A percentile compares a stretch with the other conserved stretches of the same genome.
phyloP scores from a whole-genome alignment of 805 yeast species.

The Diddensiella santjacobensis region DNA sequence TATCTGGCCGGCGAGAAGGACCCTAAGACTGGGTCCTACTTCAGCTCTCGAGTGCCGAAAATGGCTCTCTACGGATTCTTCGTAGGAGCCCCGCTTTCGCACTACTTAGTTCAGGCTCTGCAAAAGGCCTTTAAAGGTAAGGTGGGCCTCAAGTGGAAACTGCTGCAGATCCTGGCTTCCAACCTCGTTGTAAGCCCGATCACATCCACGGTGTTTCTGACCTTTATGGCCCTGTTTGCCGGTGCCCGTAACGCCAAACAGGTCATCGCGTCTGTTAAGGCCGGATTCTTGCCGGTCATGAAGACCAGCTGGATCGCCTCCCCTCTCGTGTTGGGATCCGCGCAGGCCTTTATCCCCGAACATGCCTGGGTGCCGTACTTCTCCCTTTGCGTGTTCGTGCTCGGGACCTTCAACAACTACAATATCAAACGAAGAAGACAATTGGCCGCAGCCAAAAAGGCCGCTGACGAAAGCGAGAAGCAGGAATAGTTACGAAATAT shows the following conservation, averaged over 20 bases:
- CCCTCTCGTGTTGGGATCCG: constrained; percentile 36
- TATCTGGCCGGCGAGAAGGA: constrained; percentile 36
- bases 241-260: constrained; percentile 33
- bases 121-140: constrained; percentile 35
- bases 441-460: constrained; percentile 8
- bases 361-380: constrained; percentile 40
- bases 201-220: constrained; percentile 29
- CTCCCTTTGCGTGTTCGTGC: constrained; percentile 35
- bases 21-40: constrained; percentile 32
- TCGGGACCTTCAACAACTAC: constrained; percentile 38
- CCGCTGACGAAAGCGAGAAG: constrained; percentile 6
- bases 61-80: constrained; percentile 39
- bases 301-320: constrained; percentile 36
- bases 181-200: constrained; percentile 36
- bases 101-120: constrained; percentile 31
- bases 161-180: constrained; percentile 35
- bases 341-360: constrained; percentile 38
- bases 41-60: constrained; percentile 34
- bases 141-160: constrained; percentile 28
- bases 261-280: constrained; percentile 29
- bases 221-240: constrained; percentile 36
- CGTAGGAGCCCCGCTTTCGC: constrained; percentile 37
- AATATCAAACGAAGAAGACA: constrained; percentile 30
- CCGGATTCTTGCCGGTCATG: constrained; percentile 33
- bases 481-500: neutral